Conservation (phyloP, 2,329 filamentous ascomycete genomes). For the Zalaria obscura region DNA sequence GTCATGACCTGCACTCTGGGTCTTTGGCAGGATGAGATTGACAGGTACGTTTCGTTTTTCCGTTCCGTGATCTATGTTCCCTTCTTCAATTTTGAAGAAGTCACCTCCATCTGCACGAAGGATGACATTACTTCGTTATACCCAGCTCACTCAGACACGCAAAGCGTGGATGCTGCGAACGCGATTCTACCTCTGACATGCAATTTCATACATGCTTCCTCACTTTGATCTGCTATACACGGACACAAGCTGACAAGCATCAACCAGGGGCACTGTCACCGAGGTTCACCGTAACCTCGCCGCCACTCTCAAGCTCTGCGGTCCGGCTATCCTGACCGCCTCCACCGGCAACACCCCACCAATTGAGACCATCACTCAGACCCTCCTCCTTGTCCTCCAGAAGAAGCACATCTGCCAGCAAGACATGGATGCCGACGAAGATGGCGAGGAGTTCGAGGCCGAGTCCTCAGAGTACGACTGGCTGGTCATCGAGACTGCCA, state of each 20-base stretch:
- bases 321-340: slow-evolving; percentile 63
- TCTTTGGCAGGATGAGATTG: slow-evolving; percentile 79
- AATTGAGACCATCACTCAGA: slow-evolving; percentile 51
- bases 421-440: slow-evolving; percentile 71
- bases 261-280: slow-evolving; percentile 63
- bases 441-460: slow-evolving; percentile 48
- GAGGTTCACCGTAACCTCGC: slow-evolving; percentile 92
- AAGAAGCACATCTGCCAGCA: slow-evolving; percentile 88
- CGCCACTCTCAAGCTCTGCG: slow-evolving; percentile 79
- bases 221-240: neutral
- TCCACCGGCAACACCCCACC: slow-evolving; percentile 35
- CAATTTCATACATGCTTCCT: neutral
- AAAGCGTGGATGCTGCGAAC: slow-evolving; percentile 78
- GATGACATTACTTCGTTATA: slow-evolving; percentile 90
- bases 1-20: slow-evolving; percentile 73
- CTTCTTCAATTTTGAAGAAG: too few species aligned
- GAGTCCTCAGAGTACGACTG: slow-evolving; percentile 95
- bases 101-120: slow-evolving; percentile 25
- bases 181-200: slow-evolving; percentile 34
- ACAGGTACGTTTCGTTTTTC: slow-evolving; percentile 53
- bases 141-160: slow-evolving; percentile 99
- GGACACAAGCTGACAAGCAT: slow-evolving; percentile 18
- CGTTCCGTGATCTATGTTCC: slow-evolving; percentile 10
- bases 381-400: slow-evolving; percentile 66
- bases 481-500: slow-evolving; percentile 86